Base-by-base conservation (phyloP, 2,329 filamentous ascomycete genomes). In the Huntiella abstrusa region DNA sequence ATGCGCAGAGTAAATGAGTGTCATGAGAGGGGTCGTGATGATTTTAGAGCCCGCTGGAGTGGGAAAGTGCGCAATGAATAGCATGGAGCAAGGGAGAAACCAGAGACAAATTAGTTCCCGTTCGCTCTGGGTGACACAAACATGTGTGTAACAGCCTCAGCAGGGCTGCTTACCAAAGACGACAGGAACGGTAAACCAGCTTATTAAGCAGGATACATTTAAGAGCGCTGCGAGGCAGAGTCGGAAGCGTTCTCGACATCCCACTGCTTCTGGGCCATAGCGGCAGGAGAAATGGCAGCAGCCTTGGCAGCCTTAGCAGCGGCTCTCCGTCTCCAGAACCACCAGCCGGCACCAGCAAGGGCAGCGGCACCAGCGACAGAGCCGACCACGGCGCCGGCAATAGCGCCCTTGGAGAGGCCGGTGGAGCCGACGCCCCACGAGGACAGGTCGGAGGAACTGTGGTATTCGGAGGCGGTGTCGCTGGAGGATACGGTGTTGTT, bases 371-470 rank as follows among this genome's bases (percentile, higher is more conserved):
- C 81, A 7, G 72, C 64, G 6, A 88, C 59, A 2, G 75, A 70
- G 32, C 83, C 83, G 50, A 87, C 66, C 2, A 81, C 80, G 49
- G 83, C 78, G 1, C 82, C 83, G 2, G 82, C 83, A 55, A 87
- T 84, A 15, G 74, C 71, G 37, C 80, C 81, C 15, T 73, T 73
- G 11, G 75, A 77, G 8, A 86, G 64, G 2, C 57, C 58, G 45
- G 53, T 52, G 49, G 46, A 53, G 2, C 40, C 45, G 44, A 32
- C n/a, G 15, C 41, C 28, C 41, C 41, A 48, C 10, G 46, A 8
- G 4, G 8, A 19, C 22, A 48, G 19, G 12, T 44, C 22, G 5
- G 40, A 22, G 7, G 34, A 40, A 2, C 22, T 28, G 28, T 48
- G 46, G 35, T 43, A 54, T 37, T 51, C 54, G 16, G 55, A 52